Conservation (phyloP, 495 filamentous ascomycete species). For the Neurospora cerealis region DNA sequence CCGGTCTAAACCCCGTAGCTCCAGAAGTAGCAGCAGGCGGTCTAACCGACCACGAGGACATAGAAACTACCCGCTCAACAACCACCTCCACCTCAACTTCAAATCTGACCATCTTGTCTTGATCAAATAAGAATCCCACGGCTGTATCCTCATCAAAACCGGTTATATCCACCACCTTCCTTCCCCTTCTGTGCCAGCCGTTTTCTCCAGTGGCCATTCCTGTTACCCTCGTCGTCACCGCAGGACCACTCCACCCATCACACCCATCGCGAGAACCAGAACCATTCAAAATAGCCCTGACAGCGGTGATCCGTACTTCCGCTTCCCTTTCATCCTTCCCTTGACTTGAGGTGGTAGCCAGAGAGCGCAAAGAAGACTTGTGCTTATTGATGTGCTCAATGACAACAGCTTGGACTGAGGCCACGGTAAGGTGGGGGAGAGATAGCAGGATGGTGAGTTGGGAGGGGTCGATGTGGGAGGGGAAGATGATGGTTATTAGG, state of each 20-base stretch:
- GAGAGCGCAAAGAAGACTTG: too few species aligned
- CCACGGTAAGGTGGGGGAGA: neutral
- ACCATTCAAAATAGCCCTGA: neutral
- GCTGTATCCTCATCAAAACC: neutral
- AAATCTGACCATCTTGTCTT: slow-evolving; percentile 19
- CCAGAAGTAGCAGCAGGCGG: neutral
- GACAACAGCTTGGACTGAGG: neutral
- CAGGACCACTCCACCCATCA: neutral
- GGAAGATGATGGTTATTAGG: neutral
- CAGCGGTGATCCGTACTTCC: neutral
- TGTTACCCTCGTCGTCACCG: too few species aligned
- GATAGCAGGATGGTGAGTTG: neutral
- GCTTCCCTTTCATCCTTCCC: too few species aligned
- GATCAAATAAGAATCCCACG: neutral
- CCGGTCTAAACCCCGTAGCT: neutral
- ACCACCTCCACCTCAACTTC: slow-evolving; percentile 26
- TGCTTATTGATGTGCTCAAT: neutral
- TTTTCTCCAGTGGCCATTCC: too few species aligned
- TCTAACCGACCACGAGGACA: neutral
- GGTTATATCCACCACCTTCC: neutral
- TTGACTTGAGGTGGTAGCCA: too few species aligned
- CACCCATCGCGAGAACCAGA: neutral
- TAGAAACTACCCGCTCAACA: neutral
- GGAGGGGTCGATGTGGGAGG: neutral
- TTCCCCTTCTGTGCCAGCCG: neutral